Base-by-base conservation (phyloP, 73 alveolate genomes). In the Paramecium tetraurelia region DNA sequence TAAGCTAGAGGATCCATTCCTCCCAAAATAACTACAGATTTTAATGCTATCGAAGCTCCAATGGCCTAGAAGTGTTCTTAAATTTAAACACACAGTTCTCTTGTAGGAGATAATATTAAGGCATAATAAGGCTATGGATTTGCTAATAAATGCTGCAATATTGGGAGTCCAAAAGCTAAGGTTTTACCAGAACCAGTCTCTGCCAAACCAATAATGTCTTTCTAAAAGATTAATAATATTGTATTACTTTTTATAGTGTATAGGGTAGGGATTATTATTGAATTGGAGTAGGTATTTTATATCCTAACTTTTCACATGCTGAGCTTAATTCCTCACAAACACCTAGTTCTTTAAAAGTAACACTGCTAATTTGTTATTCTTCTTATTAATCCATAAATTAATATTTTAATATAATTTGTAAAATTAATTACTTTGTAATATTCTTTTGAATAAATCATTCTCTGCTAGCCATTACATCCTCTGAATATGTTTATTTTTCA, bases 111-210 rank as follows among this genome's bases (percentile, higher is more conserved):
- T 86, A 98, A 59, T 10, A 97, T 94, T n/a, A 95, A 75, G 2
- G 99, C 99, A 71, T 85, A 98, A 93, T 95, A 96, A 31, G 97
- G 97, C 58, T 94, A 86, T 16, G 99, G 99, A 72, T 93, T 86
- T 41, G 97, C 97, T 20, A 98, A 89, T 7, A 98, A 92, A 80
- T 85, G 83, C 85, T 98, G 96, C 31, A 98, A 89, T 44, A 98
- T 93, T 36, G 99, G 99, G 7, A 98, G 89, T 31, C 97, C 99
- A 93, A 96, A 98, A 2, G 99, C 96, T 21, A 97, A 97, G 0
- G 99, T 98, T 93, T 98, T 98, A 10, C 99, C 99, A 84, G 98
- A 94, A 59, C 99, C 99, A 22, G 99, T 98, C 88, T 97, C 99
- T 11, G 99, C 99, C 36, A 98, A 93, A 40, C 98, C 99, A 76